Percentiles rank a stretch among this genome's conserved stretches.
Conservation (phyloP, 2,329 filamentous ascomycete species). For the Alternaria postmessia region DNA sequence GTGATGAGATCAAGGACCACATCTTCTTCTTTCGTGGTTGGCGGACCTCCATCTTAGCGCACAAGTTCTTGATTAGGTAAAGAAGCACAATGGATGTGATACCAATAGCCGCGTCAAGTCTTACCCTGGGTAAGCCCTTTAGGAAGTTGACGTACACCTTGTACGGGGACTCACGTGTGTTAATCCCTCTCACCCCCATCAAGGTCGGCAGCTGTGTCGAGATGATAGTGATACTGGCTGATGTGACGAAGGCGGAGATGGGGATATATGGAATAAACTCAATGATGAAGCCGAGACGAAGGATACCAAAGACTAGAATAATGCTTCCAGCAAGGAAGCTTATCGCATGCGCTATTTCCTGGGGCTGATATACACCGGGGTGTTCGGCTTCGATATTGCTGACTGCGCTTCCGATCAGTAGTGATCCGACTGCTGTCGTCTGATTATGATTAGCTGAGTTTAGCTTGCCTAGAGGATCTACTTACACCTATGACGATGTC, state of each 20-base stretch:
- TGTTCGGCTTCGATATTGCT: conserved; percentile 65
- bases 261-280: conserved; percentile 91
- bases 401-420: conserved; percentile 82
- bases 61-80: conserved; percentile 66
- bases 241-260: conserved; percentile 96
- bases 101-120: conserved; percentile 86
- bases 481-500: conserved; percentile 93
- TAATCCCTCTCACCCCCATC: conserved; percentile 78
- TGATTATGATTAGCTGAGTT: conserved; percentile 46
- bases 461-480: conserved; percentile 25
- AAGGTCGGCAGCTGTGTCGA: conserved; percentile 81
- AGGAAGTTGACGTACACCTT: conserved; percentile 83
- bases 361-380: conserved; percentile 64
- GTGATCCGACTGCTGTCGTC: conserved; percentile 95
- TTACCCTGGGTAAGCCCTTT: conserved; percentile 71
- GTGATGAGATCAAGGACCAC: conserved; percentile 86
- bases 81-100: conserved; percentile 81
- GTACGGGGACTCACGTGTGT: conserved; percentile 80
- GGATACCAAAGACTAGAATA: conserved; percentile 78
- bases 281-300: conserved; percentile 87
- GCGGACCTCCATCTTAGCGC: conserved; percentile 71
- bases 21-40: conserved; percentile 72
- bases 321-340: conserved; percentile 80
- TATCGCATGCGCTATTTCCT: conserved; percentile 79
- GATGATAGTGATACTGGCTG: conserved; percentile 88